Evolutionary conservation across 768 basidiomycete species (phyloP).

Genomic region (Amanita rubescens): DNA sequence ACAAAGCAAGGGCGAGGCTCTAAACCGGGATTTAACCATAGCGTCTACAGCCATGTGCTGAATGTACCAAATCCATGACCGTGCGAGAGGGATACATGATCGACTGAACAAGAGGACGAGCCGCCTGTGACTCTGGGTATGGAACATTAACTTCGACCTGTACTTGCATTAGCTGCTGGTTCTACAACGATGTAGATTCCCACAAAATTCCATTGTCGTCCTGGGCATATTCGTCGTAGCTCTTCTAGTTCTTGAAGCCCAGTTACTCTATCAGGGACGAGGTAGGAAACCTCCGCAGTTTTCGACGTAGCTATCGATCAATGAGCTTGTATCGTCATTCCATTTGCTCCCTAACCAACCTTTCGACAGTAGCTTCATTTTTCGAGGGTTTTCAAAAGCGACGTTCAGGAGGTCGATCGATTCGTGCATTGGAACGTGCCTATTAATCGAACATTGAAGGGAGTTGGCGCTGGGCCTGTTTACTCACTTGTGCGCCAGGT

Average conservation of each 20-base stretch:
- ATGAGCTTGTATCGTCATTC: conserved; percentile 19
- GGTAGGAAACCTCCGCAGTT: conserved; percentile 35
- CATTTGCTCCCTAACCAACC: conserved; percentile 40
- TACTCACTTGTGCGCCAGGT: conserved; percentile 66
- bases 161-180: conserved; percentile 2
- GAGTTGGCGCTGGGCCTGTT: neutral
- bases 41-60: neutral
- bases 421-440: conserved; percentile 66
- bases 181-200: conserved; percentile 15
- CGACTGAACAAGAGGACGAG: conserved; percentile 49
- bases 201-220: conserved; percentile 87
- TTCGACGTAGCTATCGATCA: conserved; percentile 2
- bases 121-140: conserved; percentile 66
- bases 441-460: conserved; percentile 19
- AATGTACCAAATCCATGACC: conserved; percentile 80
- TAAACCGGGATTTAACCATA: conserved; percentile 20
- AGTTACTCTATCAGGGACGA: conserved; percentile 84
- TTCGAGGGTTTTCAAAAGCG: conserved; percentile 92
- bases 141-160: conserved; percentile 81
- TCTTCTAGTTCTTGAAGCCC: conserved; percentile 77
- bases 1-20: conserved; percentile 90
- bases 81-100: conserved; percentile 76
- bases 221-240: conserved; percentile 65
- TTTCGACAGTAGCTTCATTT: conserved; percentile 41
- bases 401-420: conserved; percentile 92